A percentile compares a stretch with the other conserved stretches of the same genome.
These are phyloP conservation scores for Botrytis hyacinthi DNA, from an alignment of 2,329 filamentous ascomycete species.

Conservation along the genomic window DNA sequence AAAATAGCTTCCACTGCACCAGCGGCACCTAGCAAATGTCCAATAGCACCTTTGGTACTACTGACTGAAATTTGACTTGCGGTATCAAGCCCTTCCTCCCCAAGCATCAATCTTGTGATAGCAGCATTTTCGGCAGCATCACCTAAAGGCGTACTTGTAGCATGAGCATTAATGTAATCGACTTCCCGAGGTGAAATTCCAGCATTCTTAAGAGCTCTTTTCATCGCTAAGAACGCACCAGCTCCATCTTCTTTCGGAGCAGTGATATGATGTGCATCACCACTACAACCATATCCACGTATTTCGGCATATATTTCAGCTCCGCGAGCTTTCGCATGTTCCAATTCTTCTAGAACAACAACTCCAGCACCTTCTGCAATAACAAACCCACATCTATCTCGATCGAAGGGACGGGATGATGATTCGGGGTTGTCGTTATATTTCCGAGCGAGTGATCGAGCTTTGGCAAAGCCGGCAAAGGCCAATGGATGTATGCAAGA, in stretches of 20 bases:
- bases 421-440: conserved; percentile 70
- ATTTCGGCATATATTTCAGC: conserved; percentile 87
- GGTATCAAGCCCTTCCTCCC: conserved; percentile 61
- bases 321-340: conserved; percentile 77
- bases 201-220: conserved; percentile 72
- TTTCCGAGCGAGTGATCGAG: conserved; percentile 77
- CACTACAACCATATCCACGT: conserved; percentile 83
- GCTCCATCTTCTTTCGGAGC: conserved; percentile 79
- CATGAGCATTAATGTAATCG: conserved; percentile 94
- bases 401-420: conserved; percentile 86
- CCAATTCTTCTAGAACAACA: conserved; percentile 82
- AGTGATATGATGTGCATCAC: conserved; percentile 92
- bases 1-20: conserved; percentile 90
- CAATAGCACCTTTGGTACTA: conserved; percentile 90
- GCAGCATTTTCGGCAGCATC: conserved; percentile 86
- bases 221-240: conserved; percentile 84
- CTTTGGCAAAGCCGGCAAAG: conserved; percentile 85
- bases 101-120: conserved; percentile 74
- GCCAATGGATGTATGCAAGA: conserved; percentile 94
- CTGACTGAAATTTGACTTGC: conserved; percentile 74
- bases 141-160: conserved; percentile 81
- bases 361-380: conserved; percentile 90
- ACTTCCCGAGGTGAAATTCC: conserved; percentile 65
- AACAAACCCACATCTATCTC: conserved; percentile 77
- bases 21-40: conserved; percentile 87